Base-by-base conservation (phyloP, 2,329 filamentous ascomycete species). In the Coleophoma cylindrospora region DNA sequence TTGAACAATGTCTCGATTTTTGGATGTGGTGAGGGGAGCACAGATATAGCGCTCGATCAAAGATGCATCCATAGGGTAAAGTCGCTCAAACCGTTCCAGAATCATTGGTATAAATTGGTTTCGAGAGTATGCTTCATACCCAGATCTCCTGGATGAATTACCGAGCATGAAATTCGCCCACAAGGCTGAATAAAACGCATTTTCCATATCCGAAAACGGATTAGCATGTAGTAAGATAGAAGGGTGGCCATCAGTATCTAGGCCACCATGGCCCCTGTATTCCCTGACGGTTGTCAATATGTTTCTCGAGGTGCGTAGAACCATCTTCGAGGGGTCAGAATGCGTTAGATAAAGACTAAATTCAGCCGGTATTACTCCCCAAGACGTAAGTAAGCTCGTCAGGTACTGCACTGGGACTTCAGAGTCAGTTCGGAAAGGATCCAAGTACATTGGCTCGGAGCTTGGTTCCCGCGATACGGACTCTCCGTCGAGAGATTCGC, bases 281-380 rank as follows among this genome's bases (percentile, higher is more conserved):
- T 79, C 72, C 61, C 83, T 75, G 41, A 90, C 73, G 1, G 87
- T 88, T 43, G 83, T 83, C 59, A 87, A 77, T 57, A 97, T 91
- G 67, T 95, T 96, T 59, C 86, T 83, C 13, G 85, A 84, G 10
- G 86, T 87, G 48, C 91, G 83, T 58, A 88, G 74, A 8, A 91
- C 82, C 56, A 96, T 82, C 49, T 86, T 79, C 3, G 80, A 72
- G 1, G 81, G 80, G 1, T 75, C 72, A 1, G 88, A 84, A 10
- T 87, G 80, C 3, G 74, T 73, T 17, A 95, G 73, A 57, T 86
- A 86, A 70, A 73, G 52, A 59, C 64, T 53, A 68, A 64, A 51
- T 68, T 63, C 61, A 72, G 61, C 66, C 70, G 74, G 49, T 68
- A 72, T 50, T 73, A 69, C 52, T 22, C 61, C 66, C 57, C 53